Evolutionary conservation across 75 land plant genomes (phyloP).

Genomic region (Azolla pinnata): DNA sequence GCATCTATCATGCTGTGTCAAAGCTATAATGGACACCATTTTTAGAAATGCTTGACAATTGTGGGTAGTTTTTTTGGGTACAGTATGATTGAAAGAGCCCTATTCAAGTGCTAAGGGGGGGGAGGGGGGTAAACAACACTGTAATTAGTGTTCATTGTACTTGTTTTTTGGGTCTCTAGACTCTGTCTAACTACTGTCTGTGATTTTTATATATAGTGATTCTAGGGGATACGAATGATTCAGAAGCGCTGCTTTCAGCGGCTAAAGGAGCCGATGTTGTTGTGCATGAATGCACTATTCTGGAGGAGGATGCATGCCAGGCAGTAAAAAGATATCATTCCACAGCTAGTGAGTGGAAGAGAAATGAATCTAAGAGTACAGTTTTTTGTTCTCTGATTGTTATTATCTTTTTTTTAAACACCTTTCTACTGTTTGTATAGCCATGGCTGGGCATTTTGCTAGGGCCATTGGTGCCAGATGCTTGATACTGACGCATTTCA

Average conservation of each 20-base stretch:
- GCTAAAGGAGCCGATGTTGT: constrained; percentile 40
- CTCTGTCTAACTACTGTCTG: no score
- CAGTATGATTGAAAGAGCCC: no score
- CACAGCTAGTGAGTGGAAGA: constrained; percentile 27
- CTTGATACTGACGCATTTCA: constrained; percentile 42
- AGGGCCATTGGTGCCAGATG: constrained; percentile 26
- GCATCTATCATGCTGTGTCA: no score
- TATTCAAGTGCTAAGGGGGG: no score
- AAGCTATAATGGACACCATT: no score
- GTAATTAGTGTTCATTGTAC: no score
- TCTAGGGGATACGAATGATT: constrained; percentile 38
- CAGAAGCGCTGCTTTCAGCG: constrained; percentile 24
- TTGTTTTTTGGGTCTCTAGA: no score
- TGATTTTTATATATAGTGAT: constrained; percentile 21
- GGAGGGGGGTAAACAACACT: no score
- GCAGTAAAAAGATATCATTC: constrained; percentile 27
- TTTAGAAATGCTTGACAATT: no score
- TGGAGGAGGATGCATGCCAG: constrained; percentile 23
- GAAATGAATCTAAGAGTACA: neutral
- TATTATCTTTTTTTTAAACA: neutral
- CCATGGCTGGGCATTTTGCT: constrained; percentile 40
- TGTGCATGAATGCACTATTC: constrained; percentile 36
- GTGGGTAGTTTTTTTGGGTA: no score
- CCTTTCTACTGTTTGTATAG: constrained; percentile 20
- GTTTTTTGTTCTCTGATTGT: neutral